phyloP scores from a whole-genome alignment of 257 asterid genomes.

The Mitragyna speciosa region DNA sequence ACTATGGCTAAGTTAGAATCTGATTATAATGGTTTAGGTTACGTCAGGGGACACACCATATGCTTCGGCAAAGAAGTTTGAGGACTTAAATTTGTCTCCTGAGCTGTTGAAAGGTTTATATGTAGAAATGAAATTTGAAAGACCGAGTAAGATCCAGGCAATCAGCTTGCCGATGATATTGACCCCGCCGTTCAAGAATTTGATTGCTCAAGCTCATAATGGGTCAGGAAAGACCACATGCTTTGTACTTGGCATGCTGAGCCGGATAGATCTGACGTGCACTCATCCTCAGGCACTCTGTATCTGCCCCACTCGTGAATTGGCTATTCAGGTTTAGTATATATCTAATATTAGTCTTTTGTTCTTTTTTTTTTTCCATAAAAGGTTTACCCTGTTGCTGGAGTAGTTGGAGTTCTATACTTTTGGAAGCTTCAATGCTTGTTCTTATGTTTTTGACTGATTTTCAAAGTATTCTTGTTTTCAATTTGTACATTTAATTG shows the following conservation, averaged over 20 bases:
- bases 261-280: constrained; percentile 71
- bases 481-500: background rate
- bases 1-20: background rate
- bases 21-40: constrained; percentile 43
- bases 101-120: constrained; percentile 83
- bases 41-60: constrained; percentile 75
- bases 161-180: constrained; percentile 91
- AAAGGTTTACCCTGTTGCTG: background rate
- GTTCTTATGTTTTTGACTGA: background rate
- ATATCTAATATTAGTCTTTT: background rate
- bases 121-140: constrained; percentile 76
- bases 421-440: background rate
- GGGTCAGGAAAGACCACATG: constrained; percentile 99
- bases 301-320: constrained; percentile 94
- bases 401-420: background rate
- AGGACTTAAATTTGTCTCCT: constrained; percentile 71
- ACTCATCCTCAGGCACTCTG: constrained; percentile 91
- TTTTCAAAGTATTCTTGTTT: background rate
- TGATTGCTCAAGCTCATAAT: constrained; percentile 96
- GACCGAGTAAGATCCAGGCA: constrained; percentile 83
- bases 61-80: constrained; percentile 71
- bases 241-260: constrained; percentile 95
- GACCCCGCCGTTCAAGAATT: constrained; percentile 75
- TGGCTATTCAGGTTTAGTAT: constrained; percentile 77
- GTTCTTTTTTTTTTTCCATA: background rate